Evolutionary conservation across 345 rosid genomes (phyloP).

Genomic region (Arabidopsis suecica): DNA sequence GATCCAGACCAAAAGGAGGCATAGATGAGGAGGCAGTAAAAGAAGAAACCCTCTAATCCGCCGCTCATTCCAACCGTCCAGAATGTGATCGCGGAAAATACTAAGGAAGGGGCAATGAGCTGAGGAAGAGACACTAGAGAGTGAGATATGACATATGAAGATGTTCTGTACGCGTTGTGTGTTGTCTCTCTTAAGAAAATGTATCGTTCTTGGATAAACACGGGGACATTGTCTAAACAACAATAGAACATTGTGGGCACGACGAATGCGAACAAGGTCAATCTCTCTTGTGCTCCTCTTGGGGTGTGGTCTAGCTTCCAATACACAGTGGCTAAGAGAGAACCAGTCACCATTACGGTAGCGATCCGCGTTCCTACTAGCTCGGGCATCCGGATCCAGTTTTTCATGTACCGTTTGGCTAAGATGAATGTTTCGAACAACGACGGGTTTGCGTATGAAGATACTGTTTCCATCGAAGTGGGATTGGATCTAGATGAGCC

Average conservation of each 20-base stretch:
- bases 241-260: constrained; percentile 53
- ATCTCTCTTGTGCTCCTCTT: constrained; percentile 51
- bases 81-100: constrained; percentile 52
- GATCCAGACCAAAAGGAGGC: constrained; percentile 78
- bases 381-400: constrained; percentile 45
- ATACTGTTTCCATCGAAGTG: constrained; percentile 41
- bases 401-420: constrained; percentile 48
- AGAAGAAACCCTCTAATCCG: constrained; percentile 50
- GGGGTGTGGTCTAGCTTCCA: constrained; percentile 57
- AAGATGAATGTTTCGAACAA: constrained; percentile 36
- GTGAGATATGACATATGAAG: constrained; percentile 61
- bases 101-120: constrained; percentile 50
- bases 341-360: constrained; percentile 50
- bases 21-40: constrained; percentile 52
- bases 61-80: constrained; percentile 64
- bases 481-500: constrained; percentile 38
- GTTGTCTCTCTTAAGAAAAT: constrained; percentile 83
- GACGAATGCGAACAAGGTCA: constrained; percentile 57
- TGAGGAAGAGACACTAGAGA: constrained; percentile 54
- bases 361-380: constrained; percentile 36
- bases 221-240: constrained; percentile 56
- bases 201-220: constrained; percentile 65
- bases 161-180: constrained; percentile 52
- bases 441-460: constrained; percentile 40
- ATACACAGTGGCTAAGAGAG: constrained; percentile 66